phyloP scores from a whole-genome alignment of 768 basidiomycete genomes.

The Leccinum arenicola region DNA sequence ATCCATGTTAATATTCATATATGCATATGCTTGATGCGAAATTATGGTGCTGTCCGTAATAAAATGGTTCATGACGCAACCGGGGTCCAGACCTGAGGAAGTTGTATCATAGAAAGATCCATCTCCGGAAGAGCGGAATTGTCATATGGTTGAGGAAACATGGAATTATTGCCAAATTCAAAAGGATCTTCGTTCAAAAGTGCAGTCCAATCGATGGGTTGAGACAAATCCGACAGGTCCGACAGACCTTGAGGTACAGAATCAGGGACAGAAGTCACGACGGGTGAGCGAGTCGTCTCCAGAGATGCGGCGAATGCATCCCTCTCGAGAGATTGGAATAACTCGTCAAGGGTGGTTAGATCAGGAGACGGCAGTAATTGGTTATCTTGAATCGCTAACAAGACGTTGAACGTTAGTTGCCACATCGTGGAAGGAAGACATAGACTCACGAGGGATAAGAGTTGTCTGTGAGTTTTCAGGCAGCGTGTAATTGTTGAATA shows the following conservation, averaged over 20 bases:
- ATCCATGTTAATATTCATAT: not conserved
- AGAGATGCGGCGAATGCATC: not conserved
- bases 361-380: not conserved
- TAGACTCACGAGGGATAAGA: not conserved
- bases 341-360: not conserved
- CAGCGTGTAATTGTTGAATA: constrained; percentile 28
- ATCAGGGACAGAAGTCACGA: not conserved
- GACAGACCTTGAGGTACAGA: not conserved
- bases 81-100: constrained; percentile 1
- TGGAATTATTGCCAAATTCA: not conserved
- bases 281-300: not conserved
- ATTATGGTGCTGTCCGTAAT: not conserved
- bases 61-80: not conserved
- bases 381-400: not conserved
- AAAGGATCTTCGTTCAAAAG: constrained; percentile 3
- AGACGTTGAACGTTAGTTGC: not conserved
- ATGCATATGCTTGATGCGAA: not conserved
- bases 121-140: constrained; percentile 1
- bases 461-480: constrained; percentile 2
- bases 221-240: not conserved
- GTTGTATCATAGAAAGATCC: constrained; percentile 9
- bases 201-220: constrained; percentile 13
- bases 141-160: not conserved
- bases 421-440: not conserved
- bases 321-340: not conserved